Percentiles rank a stretch among this genome's conserved stretches.
phyloP scores from a whole-genome alignment of 179 eudicot species.

The Heliamphora pulchella region DNA sequence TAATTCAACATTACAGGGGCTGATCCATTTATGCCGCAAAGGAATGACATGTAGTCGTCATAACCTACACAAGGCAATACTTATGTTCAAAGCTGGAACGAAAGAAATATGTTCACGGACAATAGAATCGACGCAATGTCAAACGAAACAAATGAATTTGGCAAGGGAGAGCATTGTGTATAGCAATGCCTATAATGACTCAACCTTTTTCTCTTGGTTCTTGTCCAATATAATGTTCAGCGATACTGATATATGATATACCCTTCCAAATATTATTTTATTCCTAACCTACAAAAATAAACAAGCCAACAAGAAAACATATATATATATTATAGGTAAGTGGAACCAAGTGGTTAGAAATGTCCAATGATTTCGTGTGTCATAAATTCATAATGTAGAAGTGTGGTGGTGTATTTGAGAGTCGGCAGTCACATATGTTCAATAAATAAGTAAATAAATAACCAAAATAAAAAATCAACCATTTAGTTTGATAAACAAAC shows the following conservation, averaged over 20 bases:
- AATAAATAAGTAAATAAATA: too few species aligned
- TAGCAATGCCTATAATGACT: background rate
- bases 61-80: constrained; percentile 46
- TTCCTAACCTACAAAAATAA: too few species aligned
- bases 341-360: too few species aligned
- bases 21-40: constrained; percentile 88
- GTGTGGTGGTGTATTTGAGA: too few species aligned
- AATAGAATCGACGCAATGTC: background rate
- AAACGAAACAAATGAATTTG: background rate
- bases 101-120: background rate
- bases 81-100: background rate
- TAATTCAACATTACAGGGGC: constrained; percentile 67
- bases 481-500: too few species aligned
- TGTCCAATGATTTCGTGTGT: too few species aligned
- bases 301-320: too few species aligned
- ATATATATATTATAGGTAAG: too few species aligned
- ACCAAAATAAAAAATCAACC: too few species aligned
- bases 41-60: constrained; percentile 67
- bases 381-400: too few species aligned
- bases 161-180: background rate
- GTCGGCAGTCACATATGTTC: too few species aligned
- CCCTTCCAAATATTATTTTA: too few species aligned
- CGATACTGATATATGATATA: background rate
- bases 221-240: background rate
- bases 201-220: background rate